phyloP scores from a whole-genome alignment of 495 filamentous ascomycete genomes.

The Bacidia gigantensis region DNA sequence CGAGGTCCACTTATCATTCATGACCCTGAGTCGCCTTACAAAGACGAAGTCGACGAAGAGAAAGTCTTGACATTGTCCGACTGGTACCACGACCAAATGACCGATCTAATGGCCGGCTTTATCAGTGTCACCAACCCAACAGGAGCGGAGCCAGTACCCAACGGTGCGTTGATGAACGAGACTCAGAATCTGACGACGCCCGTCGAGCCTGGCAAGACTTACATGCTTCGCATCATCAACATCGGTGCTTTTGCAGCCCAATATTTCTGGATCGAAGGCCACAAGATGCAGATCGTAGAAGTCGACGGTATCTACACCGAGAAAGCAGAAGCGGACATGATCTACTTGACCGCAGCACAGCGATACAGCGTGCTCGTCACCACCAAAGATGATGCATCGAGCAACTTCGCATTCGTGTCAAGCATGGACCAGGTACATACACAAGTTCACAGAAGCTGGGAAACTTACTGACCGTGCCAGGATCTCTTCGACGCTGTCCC shows the following conservation, averaged over 20 bases:
- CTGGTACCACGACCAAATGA: conserved; percentile 43
- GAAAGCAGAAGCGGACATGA: conserved; percentile 40
- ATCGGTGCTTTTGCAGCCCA: conserved; percentile 33
- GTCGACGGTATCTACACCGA: conserved; percentile 59
- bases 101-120: conserved; percentile 40
- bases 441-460: background rate
- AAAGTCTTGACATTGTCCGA: conserved; percentile 48
- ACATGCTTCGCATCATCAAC: conserved; percentile 59
- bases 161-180: conserved; percentile 59
- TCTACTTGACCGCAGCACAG: conserved; percentile 55
- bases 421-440: conserved; percentile 37
- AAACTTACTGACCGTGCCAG: conserved; percentile 24
- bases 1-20: conserved; percentile 60
- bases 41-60: conserved; percentile 53
- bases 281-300: conserved; percentile 52
- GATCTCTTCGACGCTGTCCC: conserved; percentile 57
- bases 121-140: conserved; percentile 38
- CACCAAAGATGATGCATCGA: conserved; percentile 34
- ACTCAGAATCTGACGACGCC: conserved; percentile 30
- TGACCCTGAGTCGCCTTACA: conserved; percentile 51
- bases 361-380: conserved; percentile 54
- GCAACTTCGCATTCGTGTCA: conserved; percentile 41
- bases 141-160: conserved; percentile 49
- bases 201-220: conserved; percentile 37
- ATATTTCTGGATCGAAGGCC: conserved; percentile 38